Base-by-base conservation (phyloP, 2,329 filamentous ascomycete species). In the Botryosphaeria dothidea region DNA sequence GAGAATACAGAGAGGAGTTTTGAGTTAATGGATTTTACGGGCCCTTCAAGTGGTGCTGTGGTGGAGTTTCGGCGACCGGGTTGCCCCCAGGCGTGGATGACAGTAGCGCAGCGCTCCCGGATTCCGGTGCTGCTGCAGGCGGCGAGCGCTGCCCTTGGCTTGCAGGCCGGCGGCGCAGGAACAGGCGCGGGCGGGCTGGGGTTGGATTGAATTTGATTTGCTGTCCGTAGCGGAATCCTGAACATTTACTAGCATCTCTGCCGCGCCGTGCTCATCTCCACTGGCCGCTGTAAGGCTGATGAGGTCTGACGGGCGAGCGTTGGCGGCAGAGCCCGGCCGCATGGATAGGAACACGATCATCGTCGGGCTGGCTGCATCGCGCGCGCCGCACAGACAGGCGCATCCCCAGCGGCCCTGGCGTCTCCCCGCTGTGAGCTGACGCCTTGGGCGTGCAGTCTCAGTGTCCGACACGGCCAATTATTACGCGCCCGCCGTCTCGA, bases 391-490 rank as follows among this genome's bases (percentile, higher is more conserved):
- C 56, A 60, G 56, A 60, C 56, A 34, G 43, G 56, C 56, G 56
- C 56, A 60, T 60, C 56, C 41, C 49, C 49, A 52, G 56, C 41
- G 56, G 41, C 56, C 56, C 56, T 60, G 56, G 56, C 56, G 56
- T 31, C 56, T 60, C 56, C 56, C 56, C 56, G 56, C 56, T 36
- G 56, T 23, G 56, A 25, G 56, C 56, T 60, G 56, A 60, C 56
- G 56, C 56, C 56, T 60, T 60, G 54, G 54, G 54, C 54, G 36
- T n/a, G 56, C 56, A 60, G 56, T 60, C 56, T 46, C 56, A 46
- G 41, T 34, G 27, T 52, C 49, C 29, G 27, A 36, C 27, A 36
- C 49, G 49, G 49, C 49, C 49, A 52, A 45, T 60, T 34, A 46
- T 60, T 60, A 60, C 56, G 56, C 56, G 56, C 56, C 56, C 43